Base-by-base conservation (phyloP, 2,329 filamentous ascomycete species). In the Colletotrichum theobromicola region DNA sequence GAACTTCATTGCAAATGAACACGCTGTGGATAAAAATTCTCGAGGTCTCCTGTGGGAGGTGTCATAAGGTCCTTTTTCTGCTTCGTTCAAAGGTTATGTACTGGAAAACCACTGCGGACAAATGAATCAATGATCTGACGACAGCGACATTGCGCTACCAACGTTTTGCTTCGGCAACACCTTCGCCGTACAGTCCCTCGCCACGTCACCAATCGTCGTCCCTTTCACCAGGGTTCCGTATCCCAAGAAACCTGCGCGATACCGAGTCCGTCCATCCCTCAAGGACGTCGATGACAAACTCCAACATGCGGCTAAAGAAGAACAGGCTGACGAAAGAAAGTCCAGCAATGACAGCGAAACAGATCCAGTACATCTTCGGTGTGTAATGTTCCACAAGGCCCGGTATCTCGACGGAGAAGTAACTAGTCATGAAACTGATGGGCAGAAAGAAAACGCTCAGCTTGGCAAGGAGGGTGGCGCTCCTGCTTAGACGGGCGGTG, bases 381-480 rank as follows among this genome's bases (percentile, higher is more conserved):
- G 89, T 90, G 82, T 94, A 95, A n/a, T 84, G 83, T 9, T 82
- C 81, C 63, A 89, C 86, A 12, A 92, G 84, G 5, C 90, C 88
- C 9, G 85, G 83, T 64, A 95, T 89, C 80, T 94, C 89, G 2
- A 93, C 88, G 7, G 91, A 92, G 81, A 95, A 95, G 82, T 95
- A 95, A 35, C 87, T 91, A 5, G 93, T 94, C 90, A 95, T 92
- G 63, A 95, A 88, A 77, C 90, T 93, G 75, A 95, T 92, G 1
- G 94, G 94, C 70, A 95, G 87, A 84, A 95, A 95, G 66, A 95
- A 86, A 53, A 95, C 93, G 15, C 92, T 94, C 7, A 93, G 90
- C 81, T 95, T 95, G 61, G 93, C 93, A 13, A 95, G 87, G 7
- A 95, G 85, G 6, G 94, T 91, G 5, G 93, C 94, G 76, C 93